A percentile compares a stretch with the other conserved stretches of the same genome.
These are phyloP conservation scores for Halenospora varia DNA, from an alignment of 495 filamentous ascomycete species.

Conservation along the genomic window DNA sequence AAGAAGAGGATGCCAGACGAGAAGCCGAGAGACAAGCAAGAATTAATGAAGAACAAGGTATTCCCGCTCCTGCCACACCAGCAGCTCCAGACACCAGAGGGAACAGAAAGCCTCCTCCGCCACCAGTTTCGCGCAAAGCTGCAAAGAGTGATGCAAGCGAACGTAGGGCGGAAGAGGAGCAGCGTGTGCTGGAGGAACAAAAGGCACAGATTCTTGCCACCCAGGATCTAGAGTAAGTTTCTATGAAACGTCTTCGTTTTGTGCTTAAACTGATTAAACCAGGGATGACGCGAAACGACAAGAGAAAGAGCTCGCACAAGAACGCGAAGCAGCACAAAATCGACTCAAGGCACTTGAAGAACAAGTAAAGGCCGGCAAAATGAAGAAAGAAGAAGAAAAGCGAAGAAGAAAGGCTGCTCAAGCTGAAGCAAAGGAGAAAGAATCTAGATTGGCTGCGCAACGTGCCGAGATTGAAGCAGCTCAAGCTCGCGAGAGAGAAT, in stretches of 20 bases:
- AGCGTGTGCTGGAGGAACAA: conserved; percentile 62
- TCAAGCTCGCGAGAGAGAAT: conserved; percentile 79
- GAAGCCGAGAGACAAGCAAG: conserved; percentile 84
- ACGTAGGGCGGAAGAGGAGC: conserved; percentile 50
- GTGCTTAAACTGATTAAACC: conserved; percentile 31
- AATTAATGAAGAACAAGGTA: conserved; percentile 75
- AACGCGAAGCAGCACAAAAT: conserved; percentile 77
- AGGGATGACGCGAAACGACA: conserved; percentile 74
- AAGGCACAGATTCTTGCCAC: conserved; percentile 72
- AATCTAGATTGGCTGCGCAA: conserved; percentile 77
- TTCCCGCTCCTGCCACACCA: conserved; percentile 35
- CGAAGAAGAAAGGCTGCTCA: conserved; percentile 82
- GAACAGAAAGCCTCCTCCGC: conserved; percentile 78
- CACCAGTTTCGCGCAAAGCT: conserved; percentile 66
- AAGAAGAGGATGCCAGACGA: conserved; percentile 91
- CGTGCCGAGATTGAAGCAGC: conserved; percentile 90
- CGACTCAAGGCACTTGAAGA: conserved; percentile 87
- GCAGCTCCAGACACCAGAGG: conserved; percentile 41
- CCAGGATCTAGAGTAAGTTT: conserved; percentile 77
- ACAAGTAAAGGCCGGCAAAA: conserved; percentile 86
- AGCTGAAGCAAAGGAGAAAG: conserved; percentile 83
- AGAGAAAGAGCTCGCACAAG: conserved; percentile 73
- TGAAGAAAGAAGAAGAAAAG: conserved; percentile 97
- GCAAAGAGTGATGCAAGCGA: conserved; percentile 58
- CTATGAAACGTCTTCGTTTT: conserved; percentile 7